Evolutionary conservation across 2,329 filamentous ascomycete species (phyloP).

Genomic region (Dactylonectria estremocensis): DNA sequence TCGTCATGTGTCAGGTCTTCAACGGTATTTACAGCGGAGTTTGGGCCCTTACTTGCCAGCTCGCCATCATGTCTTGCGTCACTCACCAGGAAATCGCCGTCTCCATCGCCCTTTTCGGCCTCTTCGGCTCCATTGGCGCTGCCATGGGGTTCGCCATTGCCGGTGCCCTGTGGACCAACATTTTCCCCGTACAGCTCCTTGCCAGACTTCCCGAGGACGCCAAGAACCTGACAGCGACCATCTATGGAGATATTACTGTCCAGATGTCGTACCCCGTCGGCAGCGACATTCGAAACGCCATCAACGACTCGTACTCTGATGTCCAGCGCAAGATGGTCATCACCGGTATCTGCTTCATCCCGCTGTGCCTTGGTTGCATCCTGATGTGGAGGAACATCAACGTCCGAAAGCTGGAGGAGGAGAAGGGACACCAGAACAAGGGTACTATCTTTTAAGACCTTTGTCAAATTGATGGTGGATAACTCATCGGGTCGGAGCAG

Average conservation of each 20-base stretch:
- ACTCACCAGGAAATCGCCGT: slow-evolving; percentile 53
- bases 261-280: slow-evolving; percentile 68
- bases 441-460: slow-evolving; percentile 59
- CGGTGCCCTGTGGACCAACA: slow-evolving; percentile 51
- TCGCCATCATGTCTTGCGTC: slow-evolving; percentile 51
- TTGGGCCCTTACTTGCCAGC: slow-evolving; percentile 57
- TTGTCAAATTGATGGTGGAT: not conserved
- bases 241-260: slow-evolving; percentile 68
- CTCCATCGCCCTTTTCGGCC: slow-evolving; percentile 49
- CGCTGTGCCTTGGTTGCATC: slow-evolving; percentile 54
- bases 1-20: slow-evolving; percentile 71
- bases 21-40: slow-evolving; percentile 65
- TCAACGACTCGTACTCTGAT: slow-evolving; percentile 71
- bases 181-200: slow-evolving; percentile 60
- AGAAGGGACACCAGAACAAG: slow-evolving; percentile 67
- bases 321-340: slow-evolving; percentile 65
- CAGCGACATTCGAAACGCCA: slow-evolving; percentile 63
- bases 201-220: slow-evolving; percentile 63
- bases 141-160: slow-evolving; percentile 52
- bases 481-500: not conserved
- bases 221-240: slow-evolving; percentile 57
- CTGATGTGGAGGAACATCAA: slow-evolving; percentile 67
- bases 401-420: slow-evolving; percentile 57
- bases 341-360: slow-evolving; percentile 53
- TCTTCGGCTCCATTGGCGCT: slow-evolving; percentile 50